Base-by-base conservation (phyloP, 345 rosid species). In the Capsella bursapastoris region DNA sequence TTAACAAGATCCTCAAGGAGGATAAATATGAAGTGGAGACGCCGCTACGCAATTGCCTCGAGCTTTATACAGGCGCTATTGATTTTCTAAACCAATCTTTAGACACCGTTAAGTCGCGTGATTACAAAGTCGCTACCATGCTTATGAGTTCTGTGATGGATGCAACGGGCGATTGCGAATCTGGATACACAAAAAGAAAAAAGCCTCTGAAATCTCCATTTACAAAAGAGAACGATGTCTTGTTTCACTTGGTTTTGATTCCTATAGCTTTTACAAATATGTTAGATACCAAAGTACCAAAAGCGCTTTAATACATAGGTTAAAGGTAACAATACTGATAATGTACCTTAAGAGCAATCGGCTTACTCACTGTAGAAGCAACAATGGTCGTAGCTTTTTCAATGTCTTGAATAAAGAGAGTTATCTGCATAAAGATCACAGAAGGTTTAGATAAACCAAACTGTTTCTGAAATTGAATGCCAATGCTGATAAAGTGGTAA, bases 71-170 rank as follows among this genome's bases (percentile, higher is more conserved):
- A 0, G 71, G 68, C 0, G 85, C 80, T 9, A 40, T 5, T 1
- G 53, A 71, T 6, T 13, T 67, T 5, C 53, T 87, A 6, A 15
- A 12, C 12, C 68, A 65, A 9, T 84, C 81, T 15, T 9, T 53
- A 40, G 5, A 7, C 16, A 80, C 35, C 27, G 4, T 82, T 13
- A 31, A 28, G 64, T 18, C 50, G 4, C 57, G 53, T 27, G 81
- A 79, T 62, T 83, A 79, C 66, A 62, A 12, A 50, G 73, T 51
- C 3, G 83, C 79, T 18, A 72, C 50, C 38, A 5, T 45, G 22
- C 57, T 45, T 12, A 41, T 77, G 10, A 82, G 86, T 55, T 80
- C 82, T 5, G 86, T 84, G 18, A 70, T 83, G 85, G 84, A 70
- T 70, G 70, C 84, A 7, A 38, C 83, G 8, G 15, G 3, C 3